These are phyloP conservation scores for Geotrichum restrictum DNA, from an alignment of 1,139 yeast species.

Conservation along the genomic window DNA sequence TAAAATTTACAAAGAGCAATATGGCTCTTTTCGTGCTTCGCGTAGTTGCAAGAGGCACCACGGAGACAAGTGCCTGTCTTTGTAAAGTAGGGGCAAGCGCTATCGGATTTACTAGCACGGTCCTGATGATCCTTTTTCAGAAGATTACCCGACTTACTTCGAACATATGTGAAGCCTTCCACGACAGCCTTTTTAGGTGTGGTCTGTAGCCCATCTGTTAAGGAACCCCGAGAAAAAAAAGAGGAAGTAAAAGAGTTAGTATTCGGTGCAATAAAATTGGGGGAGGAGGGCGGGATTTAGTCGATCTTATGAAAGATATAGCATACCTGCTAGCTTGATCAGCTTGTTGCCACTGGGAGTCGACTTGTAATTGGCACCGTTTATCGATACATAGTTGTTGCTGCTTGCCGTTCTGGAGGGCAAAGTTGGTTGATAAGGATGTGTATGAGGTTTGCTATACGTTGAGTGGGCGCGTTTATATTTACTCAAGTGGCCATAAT, in stretches of 20 bases:
- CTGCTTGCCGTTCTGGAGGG: neutral
- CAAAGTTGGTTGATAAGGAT: neutral
- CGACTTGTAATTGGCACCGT: conserved; percentile 16
- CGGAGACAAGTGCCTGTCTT: conserved; percentile 47
- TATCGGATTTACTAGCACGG: conserved; percentile 14
- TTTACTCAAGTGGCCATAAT: neutral
- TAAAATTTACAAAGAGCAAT: conserved; percentile 55
- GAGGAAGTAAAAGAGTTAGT: neutral
- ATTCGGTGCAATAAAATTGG: neutral
- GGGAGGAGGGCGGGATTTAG: neutral
- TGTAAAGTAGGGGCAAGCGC: conserved; percentile 35
- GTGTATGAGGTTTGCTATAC: neutral
- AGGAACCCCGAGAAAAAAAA: neutral
- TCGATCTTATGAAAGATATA: neutral
- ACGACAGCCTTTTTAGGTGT: conserved; percentile 31
- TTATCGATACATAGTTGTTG: conserved; percentile 8
- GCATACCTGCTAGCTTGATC: conserved; percentile 20
- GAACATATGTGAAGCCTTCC: conserved; percentile 31
- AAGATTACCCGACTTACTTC: conserved; percentile 34
- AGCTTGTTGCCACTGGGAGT: conserved; percentile 18
- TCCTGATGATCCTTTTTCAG: conserved; percentile 23
- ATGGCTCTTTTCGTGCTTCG: conserved; percentile 48
- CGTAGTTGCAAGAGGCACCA: conserved; percentile 51
- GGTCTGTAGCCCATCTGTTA: conserved; percentile 8
- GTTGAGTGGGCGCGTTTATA: neutral